Conservation (phyloP, 75 land plant species). For the Azolla pinnata region DNA sequence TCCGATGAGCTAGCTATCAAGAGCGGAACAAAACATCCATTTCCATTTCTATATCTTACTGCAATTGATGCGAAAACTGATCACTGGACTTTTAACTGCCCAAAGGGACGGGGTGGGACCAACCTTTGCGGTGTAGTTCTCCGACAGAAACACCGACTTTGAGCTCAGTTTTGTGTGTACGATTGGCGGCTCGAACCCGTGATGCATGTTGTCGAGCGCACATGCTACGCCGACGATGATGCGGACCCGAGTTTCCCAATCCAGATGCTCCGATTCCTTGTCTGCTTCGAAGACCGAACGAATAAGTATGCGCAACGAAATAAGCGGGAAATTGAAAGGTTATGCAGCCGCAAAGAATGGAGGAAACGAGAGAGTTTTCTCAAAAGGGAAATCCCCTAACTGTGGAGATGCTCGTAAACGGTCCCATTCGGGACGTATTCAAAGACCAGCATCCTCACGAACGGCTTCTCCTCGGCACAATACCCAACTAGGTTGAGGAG, state of each 20-base stretch:
- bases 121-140: constrained; percentile 72
- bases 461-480: constrained; percentile 62
- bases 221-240: constrained; percentile 80
- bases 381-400: constrained; percentile 14
- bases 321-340: too few species aligned
- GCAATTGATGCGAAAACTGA: too few species aligned
- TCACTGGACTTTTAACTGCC: too few species aligned
- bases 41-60: too few species aligned
- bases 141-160: constrained; percentile 49
- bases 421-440: constrained; percentile 90
- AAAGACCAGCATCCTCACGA: constrained; percentile 75
- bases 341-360: too few species aligned
- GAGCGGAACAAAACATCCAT: too few species aligned
- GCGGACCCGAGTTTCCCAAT: constrained; percentile 64
- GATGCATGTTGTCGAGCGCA: constrained; percentile 70
- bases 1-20: too few species aligned
- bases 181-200: constrained; percentile 45
- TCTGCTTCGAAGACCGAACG: too few species aligned
- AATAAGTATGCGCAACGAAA: too few species aligned
- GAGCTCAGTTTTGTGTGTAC: constrained; percentile 43
- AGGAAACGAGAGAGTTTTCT: neutral
- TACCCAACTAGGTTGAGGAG: constrained; percentile 68
- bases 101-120: too few species aligned
- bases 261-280: constrained; percentile 63
- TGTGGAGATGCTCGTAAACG: constrained; percentile 65